Base-by-base conservation (phyloP, 768 basidiomycete genomes). In the Tricholoma saponaceum region DNA sequence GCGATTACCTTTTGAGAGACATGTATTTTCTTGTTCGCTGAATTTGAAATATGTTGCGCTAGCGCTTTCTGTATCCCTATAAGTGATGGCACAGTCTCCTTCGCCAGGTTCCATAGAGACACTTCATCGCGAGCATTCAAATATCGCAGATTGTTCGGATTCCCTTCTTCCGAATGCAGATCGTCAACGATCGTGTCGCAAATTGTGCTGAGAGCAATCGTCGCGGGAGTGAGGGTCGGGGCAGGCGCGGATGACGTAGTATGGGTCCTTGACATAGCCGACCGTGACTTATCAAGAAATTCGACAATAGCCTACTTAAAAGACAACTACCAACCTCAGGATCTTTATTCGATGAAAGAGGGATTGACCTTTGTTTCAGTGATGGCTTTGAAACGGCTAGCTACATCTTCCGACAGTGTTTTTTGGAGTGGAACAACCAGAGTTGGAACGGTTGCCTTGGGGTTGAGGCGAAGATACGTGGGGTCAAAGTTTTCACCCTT, bases 261-360 rank as follows among this genome's bases (percentile, higher is more conserved):
- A 62, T 85, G 81, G 4, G 88, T 86, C 44, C 76, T 81, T 8
- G 89, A 90, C 55, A 78, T 71, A 13, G 81, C 70, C 1, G 85
- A 90, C 47, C 93, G 84, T 13, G 92, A 91, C 68, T 86, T 87
- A 74, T 94, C 92, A 46, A 95, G 76, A 67, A 94, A 91, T 56
- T 88, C 84, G 52, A 89, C 78, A 60, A 93, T 87, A 26, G 80
- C 74, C 92, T 94, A 60, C 37, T 44, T 16, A 18, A 26, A 14
- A 4, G 20, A 43, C 20, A 50, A 8, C 16, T 7, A 30, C 26
- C 5, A 23, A 62, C 6, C 12, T 37, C 52, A 35, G 66, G 58
- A 59, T 49, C 44, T 49, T 7, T 26, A 26, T 33, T 25, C 28
- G 43, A 33, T 43, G 26, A 51, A 44, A n/a, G 2, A 56, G 12